phyloP scores from a whole-genome alignment of 805 yeast species.

The Metschnikowia drakensbergensis region DNA sequence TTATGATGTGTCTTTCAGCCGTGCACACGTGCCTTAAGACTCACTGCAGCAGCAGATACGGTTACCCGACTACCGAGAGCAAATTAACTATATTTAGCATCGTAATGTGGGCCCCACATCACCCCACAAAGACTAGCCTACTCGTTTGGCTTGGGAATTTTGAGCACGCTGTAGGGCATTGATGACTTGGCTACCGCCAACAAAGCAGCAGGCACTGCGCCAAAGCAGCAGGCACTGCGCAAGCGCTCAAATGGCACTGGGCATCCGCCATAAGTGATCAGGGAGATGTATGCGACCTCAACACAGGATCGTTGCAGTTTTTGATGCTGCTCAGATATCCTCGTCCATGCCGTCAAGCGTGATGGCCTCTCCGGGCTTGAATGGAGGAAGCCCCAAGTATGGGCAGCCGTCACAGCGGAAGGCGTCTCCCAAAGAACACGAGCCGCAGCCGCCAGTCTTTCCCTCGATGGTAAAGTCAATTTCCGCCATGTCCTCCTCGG shows the following conservation, averaged over 20 bases:
- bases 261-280: too few relatives aligned
- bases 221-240: too few relatives aligned
- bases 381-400: slow-evolving; percentile 93
- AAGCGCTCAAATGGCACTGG: too few relatives aligned
- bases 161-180: too few relatives aligned
- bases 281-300: too few relatives aligned
- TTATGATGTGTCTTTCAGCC: background rate
- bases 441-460: slow-evolving; percentile 95
- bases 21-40: slow-evolving; percentile 1
- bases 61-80: background rate
- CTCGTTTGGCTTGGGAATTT: too few relatives aligned
- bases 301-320: too few relatives aligned
- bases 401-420: slow-evolving; percentile 99
- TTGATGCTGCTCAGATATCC: slow-evolving; percentile 56
- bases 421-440: slow-evolving; percentile 96
- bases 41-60: background rate
- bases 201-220: too few relatives aligned
- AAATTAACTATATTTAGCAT: background rate
- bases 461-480: slow-evolving; percentile 96
- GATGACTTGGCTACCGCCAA: too few relatives aligned
- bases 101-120: background rate
- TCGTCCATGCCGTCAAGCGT: slow-evolving; percentile 72
- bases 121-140: background rate
- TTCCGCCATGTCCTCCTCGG: slow-evolving; percentile 73
- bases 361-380: slow-evolving; percentile 93